Base-by-base conservation (phyloP, 2,329 filamentous ascomycete species). In the Diaporthe caulivora region DNA sequence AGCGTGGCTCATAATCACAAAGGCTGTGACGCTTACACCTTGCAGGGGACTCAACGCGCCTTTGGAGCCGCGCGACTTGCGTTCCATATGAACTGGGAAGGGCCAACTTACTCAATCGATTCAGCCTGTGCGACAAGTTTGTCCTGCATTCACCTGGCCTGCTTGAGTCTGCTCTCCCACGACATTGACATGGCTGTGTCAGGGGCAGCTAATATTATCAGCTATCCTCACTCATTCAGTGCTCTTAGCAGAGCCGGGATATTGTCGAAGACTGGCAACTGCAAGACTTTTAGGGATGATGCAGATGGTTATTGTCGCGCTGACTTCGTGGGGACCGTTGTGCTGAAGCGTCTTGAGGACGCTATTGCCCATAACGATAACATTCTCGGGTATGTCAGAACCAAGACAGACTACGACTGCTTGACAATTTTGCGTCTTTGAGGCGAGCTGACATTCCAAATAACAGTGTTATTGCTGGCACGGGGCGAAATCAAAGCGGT, bases 131-230 rank as follows among this genome's bases (percentile, higher is more conserved):
- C 83, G 0, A 81, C 82, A 0, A 81, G 81, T 0, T 31, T 80
- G 0, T 81, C 83, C 1, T 80, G 82, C 1, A 77, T 86, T 0
- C 75, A 81, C 8, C 21, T 74, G 0, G 77, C 78, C 4, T 92
- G 91, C 80, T 90, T 87, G 24, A 89, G 90, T 1, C 84, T 93
- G 0, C 90, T 89, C 86, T 85, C 85, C 24, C 88, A 90, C 49
- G 90, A 93, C 75, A 89, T 87, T 76, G 91, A 93, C 77, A 92
- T 88, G 37, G 91, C 89, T 3, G 87, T 91, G 53, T 89, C 90
- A 11, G 91, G 91, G 74, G 91, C 91, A 67, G 81, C 89, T 9
- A 92, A 92, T 75, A 86, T 93, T 21, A 77, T 93, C 65, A 92
- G 90, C 47, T 92, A 92, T 80, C 90, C 91, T 0, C 90, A 92